phyloP scores from a whole-genome alignment of 208 protist species.

The Leishmania gerbilli region DNA sequence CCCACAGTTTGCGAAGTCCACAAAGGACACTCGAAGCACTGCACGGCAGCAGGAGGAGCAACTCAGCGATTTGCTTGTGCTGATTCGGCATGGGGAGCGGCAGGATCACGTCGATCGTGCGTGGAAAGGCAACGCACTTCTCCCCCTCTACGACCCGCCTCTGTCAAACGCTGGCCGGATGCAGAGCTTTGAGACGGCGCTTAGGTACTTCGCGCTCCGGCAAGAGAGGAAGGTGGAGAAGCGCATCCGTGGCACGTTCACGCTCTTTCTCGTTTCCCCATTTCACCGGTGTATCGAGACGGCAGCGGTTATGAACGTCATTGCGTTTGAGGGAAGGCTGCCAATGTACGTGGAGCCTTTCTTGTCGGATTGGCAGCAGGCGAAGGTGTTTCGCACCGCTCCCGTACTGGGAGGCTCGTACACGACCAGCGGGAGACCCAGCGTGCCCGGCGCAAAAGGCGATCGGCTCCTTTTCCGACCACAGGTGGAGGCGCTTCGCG shows the following conservation, averaged over 20 bases:
- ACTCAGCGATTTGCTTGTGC: conserved; percentile 58
- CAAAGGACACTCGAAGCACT: conserved; percentile 43
- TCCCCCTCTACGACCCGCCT: conserved; percentile 76
- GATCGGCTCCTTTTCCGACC: conserved; percentile 32
- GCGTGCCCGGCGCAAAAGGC: conserved; percentile 1
- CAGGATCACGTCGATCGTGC: conserved; percentile 76
- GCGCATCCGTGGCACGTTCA: conserved; percentile 65
- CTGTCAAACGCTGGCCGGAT: conserved; percentile 65
- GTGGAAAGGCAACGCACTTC: conserved; percentile 59
- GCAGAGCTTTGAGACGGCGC: conserved; percentile 83
- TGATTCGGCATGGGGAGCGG: conserved; percentile 82
- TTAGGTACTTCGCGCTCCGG: conserved; percentile 52
- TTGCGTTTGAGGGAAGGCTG: conserved; percentile 71
- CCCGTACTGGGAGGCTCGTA: conserved; percentile 69
- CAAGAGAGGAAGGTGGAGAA: conserved; percentile 57
- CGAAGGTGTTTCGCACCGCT: conserved; percentile 63
- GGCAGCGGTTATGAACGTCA: conserved; percentile 72
- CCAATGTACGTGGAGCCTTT: conserved; percentile 79
- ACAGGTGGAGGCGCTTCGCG: conserved; percentile 46
- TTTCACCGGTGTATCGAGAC: conserved; percentile 89
- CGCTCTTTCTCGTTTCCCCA: conserved; percentile 69
- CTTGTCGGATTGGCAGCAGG: conserved; percentile 82
- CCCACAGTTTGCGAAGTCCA: conserved; percentile 48
- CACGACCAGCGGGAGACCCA: neutral
- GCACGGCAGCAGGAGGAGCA: conserved; percentile 31